Evolutionary conservation across 306 rosid genomes (phyloP), one percentile per base, ranked within the genome.

Genomic region (Pyrus communis): DNA sequence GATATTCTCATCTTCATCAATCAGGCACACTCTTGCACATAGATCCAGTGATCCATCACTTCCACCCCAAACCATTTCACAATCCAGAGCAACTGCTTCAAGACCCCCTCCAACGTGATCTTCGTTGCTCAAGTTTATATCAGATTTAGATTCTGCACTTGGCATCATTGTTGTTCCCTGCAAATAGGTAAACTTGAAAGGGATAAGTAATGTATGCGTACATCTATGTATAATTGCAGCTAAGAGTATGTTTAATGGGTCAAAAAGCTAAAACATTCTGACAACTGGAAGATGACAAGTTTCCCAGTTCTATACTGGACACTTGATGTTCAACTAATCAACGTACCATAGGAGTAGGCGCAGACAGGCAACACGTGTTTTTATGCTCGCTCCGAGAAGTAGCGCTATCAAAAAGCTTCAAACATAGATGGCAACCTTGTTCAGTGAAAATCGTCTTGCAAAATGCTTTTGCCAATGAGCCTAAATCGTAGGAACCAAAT

Each of bases 11-110:
- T 91, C 88, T 87, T 85, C 92, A 75, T 91, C 98, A 38, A 87
- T 83, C 63, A 93, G 82, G 82, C 96, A 89, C 23, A 91, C 88
- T 77, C 95, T 83, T 77, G 88, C 97, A 85, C 98, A 93, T 38
- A 93, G 80, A 75, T 89, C 96, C 64, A 93, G 78, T 0, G 96
- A 72, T 74, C 97, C 98, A 85, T 93, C 98, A 83, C 85, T 84
- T 87, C 97, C 97, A 70, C 98, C 97, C 31, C 91, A 91, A 82
- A 88, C 93, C 96, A 93, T 93, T 86, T 91, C 97, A 82, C 97
- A 93, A 78, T 93, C 96, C 31, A 91, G 69, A 19, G 93, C 89
- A 81, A 91, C 71, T 68, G 95, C 95, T 82, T 81, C 78, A 25
- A 81, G 82, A 67, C 19, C 55, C 69, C 80, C 40, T 14, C 71